These are phyloP conservation scores for Diospyros kaki DNA, from an alignment of 148 eudicot genomes.

Conservation along the genomic window DNA sequence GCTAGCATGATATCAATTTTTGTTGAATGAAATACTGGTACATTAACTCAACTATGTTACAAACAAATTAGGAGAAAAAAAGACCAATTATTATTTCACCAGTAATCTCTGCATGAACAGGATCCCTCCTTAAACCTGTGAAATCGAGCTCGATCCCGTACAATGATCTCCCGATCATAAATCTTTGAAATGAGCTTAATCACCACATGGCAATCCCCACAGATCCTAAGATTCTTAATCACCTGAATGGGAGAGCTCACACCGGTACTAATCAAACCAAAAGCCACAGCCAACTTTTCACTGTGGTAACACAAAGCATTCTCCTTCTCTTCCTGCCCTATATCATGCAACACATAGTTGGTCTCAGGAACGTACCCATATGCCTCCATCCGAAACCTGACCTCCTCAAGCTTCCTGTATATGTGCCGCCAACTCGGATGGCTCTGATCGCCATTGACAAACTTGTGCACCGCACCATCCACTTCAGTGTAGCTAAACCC, in stretches of 20 bases:
- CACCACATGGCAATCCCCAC: constrained; percentile 90
- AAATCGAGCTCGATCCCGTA: constrained; percentile 79
- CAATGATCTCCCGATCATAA: constrained; percentile 68
- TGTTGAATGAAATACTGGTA: constrained; percentile 6
- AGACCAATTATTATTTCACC: constrained; percentile 24
- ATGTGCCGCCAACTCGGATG: constrained; percentile 56
- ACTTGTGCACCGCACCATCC: constrained; percentile 50
- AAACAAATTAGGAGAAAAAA: background rate
- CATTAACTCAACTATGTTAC: background rate
- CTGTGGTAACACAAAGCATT: constrained; percentile 66
- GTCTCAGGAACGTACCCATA: constrained; percentile 72
- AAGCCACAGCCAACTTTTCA: constrained; percentile 86
- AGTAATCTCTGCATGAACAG: constrained; percentile 81
- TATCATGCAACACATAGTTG: constrained; percentile 76
- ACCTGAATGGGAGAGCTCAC: constrained; percentile 55
- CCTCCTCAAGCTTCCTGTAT: constrained; percentile 64
- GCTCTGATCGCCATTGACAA: constrained; percentile 61
- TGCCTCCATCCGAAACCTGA: constrained; percentile 50
- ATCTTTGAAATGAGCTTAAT: constrained; percentile 68
- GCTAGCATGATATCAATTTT: background rate
- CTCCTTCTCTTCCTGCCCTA: constrained; percentile 86
- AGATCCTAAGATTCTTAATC: constrained; percentile 76
- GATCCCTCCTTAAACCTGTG: constrained; percentile 67
- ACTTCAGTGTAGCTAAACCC: constrained; percentile 84
- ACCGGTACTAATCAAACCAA: constrained; percentile 54